Percentiles rank a stretch among this genome's conserved stretches.
These are phyloP conservation scores for Theobroma grandiflorum DNA, from an alignment of 441 rosid genomes.

Conservation along the genomic window DNA sequence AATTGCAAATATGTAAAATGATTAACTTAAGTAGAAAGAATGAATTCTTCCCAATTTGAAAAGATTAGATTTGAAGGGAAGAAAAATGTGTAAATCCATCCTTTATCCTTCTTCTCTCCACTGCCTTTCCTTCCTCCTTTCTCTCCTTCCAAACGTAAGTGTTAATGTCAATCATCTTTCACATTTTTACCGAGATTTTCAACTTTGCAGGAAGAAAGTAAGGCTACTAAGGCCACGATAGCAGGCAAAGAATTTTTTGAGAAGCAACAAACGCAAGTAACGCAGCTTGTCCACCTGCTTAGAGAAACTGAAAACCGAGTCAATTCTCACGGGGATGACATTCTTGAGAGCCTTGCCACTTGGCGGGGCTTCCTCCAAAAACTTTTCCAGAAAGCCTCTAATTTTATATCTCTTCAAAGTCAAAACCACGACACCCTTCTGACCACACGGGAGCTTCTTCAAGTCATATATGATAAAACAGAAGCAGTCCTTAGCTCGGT, in stretches of 20 bases:
- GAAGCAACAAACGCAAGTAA: slow-evolving; percentile 52
- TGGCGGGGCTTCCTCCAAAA: slow-evolving; percentile 49
- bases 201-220: slow-evolving; percentile 47
- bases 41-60: too few relatives aligned
- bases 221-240: slow-evolving; percentile 42
- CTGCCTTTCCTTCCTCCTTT: too few relatives aligned
- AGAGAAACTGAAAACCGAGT: slow-evolving; percentile 57
- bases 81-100: too few relatives aligned
- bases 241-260: slow-evolving; percentile 52
- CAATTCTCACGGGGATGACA: slow-evolving; percentile 48
- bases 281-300: slow-evolving; percentile 57
- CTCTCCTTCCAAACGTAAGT: too few relatives aligned
- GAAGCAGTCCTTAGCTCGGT: slow-evolving; percentile 51
- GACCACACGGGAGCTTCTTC: slow-evolving; percentile 50
- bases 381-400: slow-evolving; percentile 49
- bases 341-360: slow-evolving; percentile 45
- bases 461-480: slow-evolving; percentile 46
- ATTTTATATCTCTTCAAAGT: slow-evolving; percentile 34
- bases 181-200: slow-evolving; percentile 17
- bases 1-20: too few relatives aligned
- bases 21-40: too few relatives aligned
- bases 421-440: slow-evolving; percentile 49
- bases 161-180: slow-evolving; percentile 1
- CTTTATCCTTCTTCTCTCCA: too few relatives aligned
- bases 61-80: too few relatives aligned